Evolutionary conservation across 2,329 filamentous ascomycete species (phyloP).

Genomic region (Cladosporium halotolerans): DNA sequence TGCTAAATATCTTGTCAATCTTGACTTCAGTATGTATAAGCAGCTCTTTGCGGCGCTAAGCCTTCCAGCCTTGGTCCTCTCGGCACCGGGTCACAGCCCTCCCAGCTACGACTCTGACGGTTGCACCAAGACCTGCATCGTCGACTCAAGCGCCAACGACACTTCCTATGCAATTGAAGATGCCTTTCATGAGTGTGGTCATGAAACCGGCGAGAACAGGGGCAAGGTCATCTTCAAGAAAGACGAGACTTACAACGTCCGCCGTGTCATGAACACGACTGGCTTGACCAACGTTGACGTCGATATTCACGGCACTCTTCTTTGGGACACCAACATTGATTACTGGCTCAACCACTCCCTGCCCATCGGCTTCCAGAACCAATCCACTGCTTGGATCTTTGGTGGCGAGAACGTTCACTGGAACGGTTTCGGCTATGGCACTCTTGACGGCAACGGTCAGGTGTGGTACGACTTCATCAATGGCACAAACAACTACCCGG

Average conservation of each 20-base stretch:
- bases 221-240: constrained; percentile 48
- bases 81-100: not conserved
- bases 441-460: constrained; percentile 55
- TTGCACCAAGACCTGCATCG: constrained; percentile 8
- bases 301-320: constrained; percentile 43
- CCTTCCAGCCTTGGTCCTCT: constrained; percentile 5
- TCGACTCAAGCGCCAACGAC: constrained; percentile 36
- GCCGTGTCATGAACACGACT: constrained; percentile 45
- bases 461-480: constrained; percentile 48
- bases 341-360: constrained; percentile 51
- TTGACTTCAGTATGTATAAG: constrained; percentile 5
- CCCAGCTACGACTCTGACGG: not conserved
- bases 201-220: constrained; percentile 25
- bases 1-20: not conserved
- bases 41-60: constrained; percentile 6
- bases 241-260: constrained; percentile 42
- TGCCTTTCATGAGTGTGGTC: constrained; percentile 46
- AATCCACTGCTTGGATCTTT: constrained; percentile 49
- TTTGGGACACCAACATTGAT: constrained; percentile 38
- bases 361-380: constrained; percentile 50
- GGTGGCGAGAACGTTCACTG: constrained; percentile 48
- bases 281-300: constrained; percentile 43
- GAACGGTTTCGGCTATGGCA: constrained; percentile 47
- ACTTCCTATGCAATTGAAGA: constrained; percentile 43
- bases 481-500: constrained; percentile 26